Evolutionary conservation across 345 rosid species (phyloP).

Genomic region (Salix udensis): DNA sequence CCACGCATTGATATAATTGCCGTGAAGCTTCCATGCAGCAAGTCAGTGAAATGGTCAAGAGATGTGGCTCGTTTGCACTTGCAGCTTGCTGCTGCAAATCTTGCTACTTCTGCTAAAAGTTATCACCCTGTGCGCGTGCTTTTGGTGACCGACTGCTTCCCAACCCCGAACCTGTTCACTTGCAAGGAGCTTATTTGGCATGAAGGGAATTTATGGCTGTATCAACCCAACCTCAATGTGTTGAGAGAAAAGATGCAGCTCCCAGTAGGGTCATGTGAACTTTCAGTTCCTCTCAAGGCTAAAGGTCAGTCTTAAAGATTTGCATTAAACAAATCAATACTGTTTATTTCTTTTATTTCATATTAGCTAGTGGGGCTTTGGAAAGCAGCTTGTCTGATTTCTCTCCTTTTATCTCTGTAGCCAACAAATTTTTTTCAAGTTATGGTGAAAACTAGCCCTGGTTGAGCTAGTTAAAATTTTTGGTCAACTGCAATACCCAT

Average conservation of each 20-base stretch:
- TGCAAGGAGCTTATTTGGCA: slow-evolving; percentile 64
- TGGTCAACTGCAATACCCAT: not conserved
- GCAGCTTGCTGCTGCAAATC: slow-evolving; percentile 78
- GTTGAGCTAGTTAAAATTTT: not conserved
- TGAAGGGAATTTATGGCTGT: slow-evolving; percentile 69
- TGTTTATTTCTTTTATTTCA: not conserved
- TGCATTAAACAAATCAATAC: not conserved
- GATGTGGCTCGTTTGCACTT: slow-evolving; percentile 80
- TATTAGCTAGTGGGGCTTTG: not conserved
- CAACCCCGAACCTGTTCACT: slow-evolving; percentile 71
- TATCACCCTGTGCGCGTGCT: slow-evolving; percentile 66
- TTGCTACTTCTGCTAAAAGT: slow-evolving; percentile 72
- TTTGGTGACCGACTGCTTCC: slow-evolving; percentile 66
- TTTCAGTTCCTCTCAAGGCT: slow-evolving; percentile 72
- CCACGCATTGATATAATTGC: slow-evolving; percentile 69
- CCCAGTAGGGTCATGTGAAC: slow-evolving; percentile 87
- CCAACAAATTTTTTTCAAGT: not conserved
- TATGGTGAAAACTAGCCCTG: not conserved
- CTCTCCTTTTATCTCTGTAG: not conserved
- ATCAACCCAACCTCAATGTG: slow-evolving; percentile 54
- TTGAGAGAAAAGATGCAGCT: slow-evolving; percentile 65
- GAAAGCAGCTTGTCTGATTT: not conserved
- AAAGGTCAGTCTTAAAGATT: slow-evolving; percentile 50
- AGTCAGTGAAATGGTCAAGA: slow-evolving; percentile 65
- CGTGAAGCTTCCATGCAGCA: slow-evolving; percentile 78